Evolutionary conservation across 768 basidiomycete genomes (phyloP).

Genomic region (Tulasnella sp.): DNA sequence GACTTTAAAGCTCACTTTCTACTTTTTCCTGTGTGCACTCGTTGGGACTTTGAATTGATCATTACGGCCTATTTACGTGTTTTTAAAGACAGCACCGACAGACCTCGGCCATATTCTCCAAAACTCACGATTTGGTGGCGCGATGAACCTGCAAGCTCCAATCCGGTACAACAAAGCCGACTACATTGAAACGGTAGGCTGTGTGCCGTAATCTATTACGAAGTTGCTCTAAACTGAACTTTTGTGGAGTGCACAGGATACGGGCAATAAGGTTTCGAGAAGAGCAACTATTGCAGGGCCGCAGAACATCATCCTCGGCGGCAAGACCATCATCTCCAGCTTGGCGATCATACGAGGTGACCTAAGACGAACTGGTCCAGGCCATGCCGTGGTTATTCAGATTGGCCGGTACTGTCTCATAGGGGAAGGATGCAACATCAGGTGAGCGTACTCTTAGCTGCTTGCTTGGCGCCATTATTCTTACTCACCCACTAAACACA

Average conservation of each 20-base stretch:
- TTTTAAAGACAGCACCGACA: no score
- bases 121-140: no score
- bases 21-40: no score
- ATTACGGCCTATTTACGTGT: no score
- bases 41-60: no score
- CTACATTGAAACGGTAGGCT: slow-evolving; percentile 72
- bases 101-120: no score
- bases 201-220: background rate
- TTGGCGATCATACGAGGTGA: slow-evolving; percentile 90
- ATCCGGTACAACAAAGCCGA: slow-evolving; percentile 70
- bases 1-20: no score
- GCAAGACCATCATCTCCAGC: slow-evolving; percentile 90
- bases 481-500: slow-evolving; percentile 25
- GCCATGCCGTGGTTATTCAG: slow-evolving; percentile 88
- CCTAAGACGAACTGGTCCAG: slow-evolving; percentile 75
- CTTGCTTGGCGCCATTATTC: no score
- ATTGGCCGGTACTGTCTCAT: slow-evolving; percentile 88
- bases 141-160: slow-evolving; percentile 38
- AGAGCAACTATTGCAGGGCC: slow-evolving; percentile 86
- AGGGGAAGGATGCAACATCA: slow-evolving; percentile 81
- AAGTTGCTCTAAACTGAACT: no score
- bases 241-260: slow-evolving; percentile 51
- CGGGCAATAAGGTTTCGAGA: slow-evolving; percentile 91
- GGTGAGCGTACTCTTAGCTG: slow-evolving; percentile 36
- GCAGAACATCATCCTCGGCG: slow-evolving; percentile 93